Percentiles rank a stretch among this genome's conserved stretches.
These are phyloP conservation scores for Fusarium tupiense DNA, from an alignment of 2,329 filamentous ascomycete genomes.

Conservation along the genomic window DNA sequence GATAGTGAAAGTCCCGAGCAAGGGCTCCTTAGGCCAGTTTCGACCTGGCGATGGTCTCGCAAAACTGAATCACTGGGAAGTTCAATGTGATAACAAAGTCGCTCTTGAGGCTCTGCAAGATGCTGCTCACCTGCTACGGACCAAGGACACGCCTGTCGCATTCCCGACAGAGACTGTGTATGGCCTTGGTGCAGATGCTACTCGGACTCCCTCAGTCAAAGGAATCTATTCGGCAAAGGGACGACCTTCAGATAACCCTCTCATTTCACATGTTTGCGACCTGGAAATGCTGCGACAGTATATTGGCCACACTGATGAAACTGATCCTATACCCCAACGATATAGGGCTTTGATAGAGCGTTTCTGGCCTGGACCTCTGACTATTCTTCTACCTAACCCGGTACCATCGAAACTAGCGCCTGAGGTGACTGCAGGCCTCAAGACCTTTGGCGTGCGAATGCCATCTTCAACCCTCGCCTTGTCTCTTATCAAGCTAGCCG, in stretches of 20 bases:
- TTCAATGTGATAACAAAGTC: conserved; percentile 45
- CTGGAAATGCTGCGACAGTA: conserved; percentile 77
- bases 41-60: conserved; percentile 40
- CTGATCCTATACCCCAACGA: conserved; percentile 70
- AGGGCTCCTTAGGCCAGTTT: conserved; percentile 50
- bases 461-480: conserved; percentile 86
- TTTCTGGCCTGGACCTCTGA: conserved; percentile 96
- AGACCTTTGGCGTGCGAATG: conserved; percentile 91
- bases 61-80: conserved; percentile 56
- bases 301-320: conserved; percentile 51
- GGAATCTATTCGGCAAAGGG: conserved; percentile 96
- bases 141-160: conserved; percentile 80
- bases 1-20: conserved; percentile 49
- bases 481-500: conserved; percentile 82
- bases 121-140: conserved; percentile 73
- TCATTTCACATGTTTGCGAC: conserved; percentile 92
- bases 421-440: conserved; percentile 89
- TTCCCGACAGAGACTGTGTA: conserved; percentile 99
- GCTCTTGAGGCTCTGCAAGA: conserved; percentile 60
- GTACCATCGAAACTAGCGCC: conserved; percentile 76
- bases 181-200: conserved; percentile 95
- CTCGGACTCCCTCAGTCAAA: conserved; percentile 80
- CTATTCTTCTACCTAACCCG: conserved; percentile 85
- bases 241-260: conserved; percentile 90
- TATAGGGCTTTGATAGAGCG: conserved; percentile 80